These are phyloP conservation scores for Clitopilus hobsonii DNA, from an alignment of 768 basidiomycete genomes.

Conservation along the genomic window DNA sequence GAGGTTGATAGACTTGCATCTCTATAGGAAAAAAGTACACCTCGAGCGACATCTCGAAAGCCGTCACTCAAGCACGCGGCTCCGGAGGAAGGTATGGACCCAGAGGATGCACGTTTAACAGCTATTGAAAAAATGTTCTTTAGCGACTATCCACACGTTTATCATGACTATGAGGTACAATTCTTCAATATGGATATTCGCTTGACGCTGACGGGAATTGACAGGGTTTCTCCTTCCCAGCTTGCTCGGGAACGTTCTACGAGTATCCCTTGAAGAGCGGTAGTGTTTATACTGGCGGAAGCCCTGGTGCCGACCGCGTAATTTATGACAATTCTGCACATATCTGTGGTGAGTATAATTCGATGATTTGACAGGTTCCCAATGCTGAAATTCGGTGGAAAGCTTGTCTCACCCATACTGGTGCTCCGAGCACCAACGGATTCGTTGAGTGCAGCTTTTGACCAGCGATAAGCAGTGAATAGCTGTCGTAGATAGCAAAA, in stretches of 20 bases:
- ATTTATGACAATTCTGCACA: slow-evolving; percentile 20
- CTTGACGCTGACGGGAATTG: not conserved
- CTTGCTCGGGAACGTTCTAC: slow-evolving; percentile 18
- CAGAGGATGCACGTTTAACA: not conserved
- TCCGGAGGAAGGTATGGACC: slow-evolving; percentile 17
- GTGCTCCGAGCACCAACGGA: slow-evolving; percentile 18
- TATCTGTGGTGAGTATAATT: slow-evolving; percentile 18
- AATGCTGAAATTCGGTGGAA: not conserved
- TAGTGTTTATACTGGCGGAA: slow-evolving; percentile 17
- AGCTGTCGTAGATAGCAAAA: not conserved
- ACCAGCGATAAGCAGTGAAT: slow-evolving; percentile 2
- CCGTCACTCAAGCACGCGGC: slow-evolving; percentile 12
- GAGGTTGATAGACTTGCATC: not conserved
- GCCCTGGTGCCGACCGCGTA: slow-evolving; percentile 24
- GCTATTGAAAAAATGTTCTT: not conserved
- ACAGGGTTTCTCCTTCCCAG: slow-evolving; percentile 20
- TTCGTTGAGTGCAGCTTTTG: slow-evolving; percentile 21
- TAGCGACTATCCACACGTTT: slow-evolving; percentile 21
- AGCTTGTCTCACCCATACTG: slow-evolving; percentile 25
- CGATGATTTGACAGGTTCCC: not conserved
- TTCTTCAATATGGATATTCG: not conserved
- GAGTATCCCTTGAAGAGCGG: slow-evolving; percentile 21
- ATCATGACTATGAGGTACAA: slow-evolving; percentile 20
- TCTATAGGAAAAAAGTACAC: slow-evolving; percentile 10
- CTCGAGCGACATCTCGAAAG: slow-evolving; percentile 13